Evolutionary conservation across 169 alveolate species (phyloP).

Genomic region (Babesia ovis): DNA sequence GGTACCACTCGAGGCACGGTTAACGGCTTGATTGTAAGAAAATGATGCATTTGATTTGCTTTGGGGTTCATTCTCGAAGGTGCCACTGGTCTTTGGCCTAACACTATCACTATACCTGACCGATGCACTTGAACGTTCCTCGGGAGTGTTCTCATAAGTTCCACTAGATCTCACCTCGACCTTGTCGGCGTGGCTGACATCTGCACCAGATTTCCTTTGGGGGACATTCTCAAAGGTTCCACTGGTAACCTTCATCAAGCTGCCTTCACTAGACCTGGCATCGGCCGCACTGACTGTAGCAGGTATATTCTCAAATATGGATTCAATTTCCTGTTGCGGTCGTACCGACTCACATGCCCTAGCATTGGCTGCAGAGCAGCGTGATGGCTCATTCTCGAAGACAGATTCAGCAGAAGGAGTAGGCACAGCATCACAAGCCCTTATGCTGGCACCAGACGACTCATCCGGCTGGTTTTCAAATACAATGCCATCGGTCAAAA

Average conservation of each 20-base stretch:
- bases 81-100: background rate
- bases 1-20: constrained; percentile 9
- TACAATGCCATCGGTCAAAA: background rate
- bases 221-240: constrained; percentile 63
- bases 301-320: constrained; percentile 58
- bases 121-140: constrained; percentile 22
- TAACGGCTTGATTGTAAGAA: background rate
- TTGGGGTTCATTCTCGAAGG: constrained; percentile 14
- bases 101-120: constrained; percentile 25
- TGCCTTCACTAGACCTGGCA: constrained; percentile 46
- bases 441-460: constrained; percentile 29
- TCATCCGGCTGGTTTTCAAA: constrained; percentile 59
- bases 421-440: constrained; percentile 40
- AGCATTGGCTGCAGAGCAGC: constrained; percentile 8
- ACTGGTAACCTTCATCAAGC: constrained; percentile 19
- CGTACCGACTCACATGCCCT: constrained; percentile 7
- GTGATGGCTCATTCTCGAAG: constrained; percentile 17
- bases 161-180: constrained; percentile 8
- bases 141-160: constrained; percentile 54
- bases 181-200: constrained; percentile 27
- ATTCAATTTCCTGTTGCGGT: background rate
- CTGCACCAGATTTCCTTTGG: constrained; percentile 38
- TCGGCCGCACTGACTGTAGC: constrained; percentile 45
- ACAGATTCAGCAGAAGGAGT: background rate
- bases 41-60: constrained; percentile 12